Evolutionary conservation across 208 protist genomes (phyloP), one percentile per base, ranked within the genome.

Genomic region (Phytomonas francai): DNA sequence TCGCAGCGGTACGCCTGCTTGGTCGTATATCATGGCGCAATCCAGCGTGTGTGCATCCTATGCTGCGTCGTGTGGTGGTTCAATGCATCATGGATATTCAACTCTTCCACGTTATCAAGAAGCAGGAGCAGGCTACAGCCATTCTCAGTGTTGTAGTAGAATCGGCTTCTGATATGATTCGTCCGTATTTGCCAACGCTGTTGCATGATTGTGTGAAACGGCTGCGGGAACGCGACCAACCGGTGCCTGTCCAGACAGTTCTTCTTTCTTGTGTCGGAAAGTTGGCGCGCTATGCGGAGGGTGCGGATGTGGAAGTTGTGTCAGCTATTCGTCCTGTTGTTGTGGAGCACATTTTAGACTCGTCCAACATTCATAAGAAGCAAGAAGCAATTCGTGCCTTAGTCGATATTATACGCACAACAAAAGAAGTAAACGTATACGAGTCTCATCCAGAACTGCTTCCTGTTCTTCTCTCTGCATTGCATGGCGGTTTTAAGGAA

Each of bases 401-500:
- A 49, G 80, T 82, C 28, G 85, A 94, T 68, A 93, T 96, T 68
- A 85, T 93, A 65, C 88, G 91, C 61, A 89, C 89, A 19, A 96
- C 91, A 28, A 88, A 86, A 67, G 84, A 93, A 58, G 87, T 94
- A 0, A 79, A 85, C 65, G 79, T 96, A 25, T 94, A 89, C 73
- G 80, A 89, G 61, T 70, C 69, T 14, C 77, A 93, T 73, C 83
- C 85, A 31, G 83, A 90, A 63, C 76, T 96, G 59, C 83, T 96
- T 59, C 78, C 76, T 34, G 87, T 92, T 7, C 77, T 96, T 33
- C 78, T 93, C 59, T 84, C 88, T 22, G 81, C 87, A 7, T 71
- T 96, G 45, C 88, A 93, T 66, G 89, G 88, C 54, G 82, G 87
- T 42, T 93, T 92, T 65, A 94, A 96, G 71, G 89, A 96, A 69